Base-by-base conservation (phyloP, 1,284 basidiomycete genomes). In the Ceratorhiza oryzae-sativae region DNA sequence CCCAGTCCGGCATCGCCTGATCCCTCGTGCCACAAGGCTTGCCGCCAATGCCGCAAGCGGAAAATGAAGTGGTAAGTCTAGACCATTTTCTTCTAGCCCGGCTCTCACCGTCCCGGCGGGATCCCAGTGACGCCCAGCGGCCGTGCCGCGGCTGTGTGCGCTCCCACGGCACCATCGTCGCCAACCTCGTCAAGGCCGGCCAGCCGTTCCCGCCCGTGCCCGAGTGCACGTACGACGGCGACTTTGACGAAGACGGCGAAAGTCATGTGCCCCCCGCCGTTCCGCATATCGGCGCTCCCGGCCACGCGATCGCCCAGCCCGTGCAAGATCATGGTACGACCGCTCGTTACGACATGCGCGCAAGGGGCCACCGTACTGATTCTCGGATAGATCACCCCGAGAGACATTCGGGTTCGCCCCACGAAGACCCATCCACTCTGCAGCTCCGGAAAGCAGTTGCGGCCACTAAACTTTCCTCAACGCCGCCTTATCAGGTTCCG, bases 41-140 rank as follows among this genome's bases (percentile, higher is more conserved):
- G 62, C 62, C 62, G 62, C 48, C 62, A 65, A 65, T 65, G 62
- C 62, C 62, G 62, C 48, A 65, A 65, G 53, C 62, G 62, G 10
- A 65, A 65, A 53, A 65, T 65, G 62, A 65, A 65, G 32, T 65
- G 62, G 62, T 39, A 53, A 53, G 62, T 53, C 36, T 12, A 20
- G 23, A 36, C 30, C 53, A 48, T 48, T 56, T 18, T 4, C 30
- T 30, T n/a, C 42, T 45, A 3, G 23, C 46, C 48, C 45, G 15
- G 32, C 46, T n/a, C n/a, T 25, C 13, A 53, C 25, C 32, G 20
- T 51, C 20, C 36, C 27, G 45, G n/a, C 46, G 32, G 30, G 25
- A 39, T 46, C 45, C 6, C 39, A 65, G 62, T 32, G 62, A 65
- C 25, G 62, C 62, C 12, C 62, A 65, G 25, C 27, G 62, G 2